Evolutionary conservation across 305 asterid species (phyloP).

Genomic region (Nicotiana rustica): DNA sequence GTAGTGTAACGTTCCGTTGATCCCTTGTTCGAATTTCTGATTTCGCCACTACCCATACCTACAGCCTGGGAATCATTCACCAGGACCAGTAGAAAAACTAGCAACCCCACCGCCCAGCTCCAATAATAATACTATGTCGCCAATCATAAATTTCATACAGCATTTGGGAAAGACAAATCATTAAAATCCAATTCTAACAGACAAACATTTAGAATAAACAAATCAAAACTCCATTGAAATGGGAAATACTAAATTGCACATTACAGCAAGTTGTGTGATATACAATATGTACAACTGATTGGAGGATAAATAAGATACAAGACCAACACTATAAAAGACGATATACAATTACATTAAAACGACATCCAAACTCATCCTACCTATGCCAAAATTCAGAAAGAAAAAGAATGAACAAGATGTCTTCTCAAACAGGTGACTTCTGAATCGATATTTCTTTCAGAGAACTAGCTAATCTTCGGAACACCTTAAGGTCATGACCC

Average conservation of each 20-base stretch:
- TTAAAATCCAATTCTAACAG: no score
- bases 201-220: neutral
- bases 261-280: neutral
- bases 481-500: constrained; percentile 77
- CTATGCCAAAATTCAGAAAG: neutral
- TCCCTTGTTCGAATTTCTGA: no score
- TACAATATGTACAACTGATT: constrained; percentile 23
- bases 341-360: constrained; percentile 19
- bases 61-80: no score
- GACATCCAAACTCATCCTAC: neutral
- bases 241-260: constrained; percentile 6
- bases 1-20: no score
- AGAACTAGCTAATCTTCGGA: constrained; percentile 70
- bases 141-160: no score
- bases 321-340: neutral
- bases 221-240: neutral
- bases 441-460: constrained; percentile 77
- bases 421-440: constrained; percentile 52
- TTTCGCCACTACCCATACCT: no score
- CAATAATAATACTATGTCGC: no score
- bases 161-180: no score
- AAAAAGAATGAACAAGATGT: neutral
- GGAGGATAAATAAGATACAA: neutral
- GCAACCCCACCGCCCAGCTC: no score
- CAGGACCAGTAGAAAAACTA: no score